Evolutionary conservation across 2,329 filamentous ascomycete genomes (phyloP), one percentile per base, ranked within the genome.

Genomic region (Curvularia lunata): DNA sequence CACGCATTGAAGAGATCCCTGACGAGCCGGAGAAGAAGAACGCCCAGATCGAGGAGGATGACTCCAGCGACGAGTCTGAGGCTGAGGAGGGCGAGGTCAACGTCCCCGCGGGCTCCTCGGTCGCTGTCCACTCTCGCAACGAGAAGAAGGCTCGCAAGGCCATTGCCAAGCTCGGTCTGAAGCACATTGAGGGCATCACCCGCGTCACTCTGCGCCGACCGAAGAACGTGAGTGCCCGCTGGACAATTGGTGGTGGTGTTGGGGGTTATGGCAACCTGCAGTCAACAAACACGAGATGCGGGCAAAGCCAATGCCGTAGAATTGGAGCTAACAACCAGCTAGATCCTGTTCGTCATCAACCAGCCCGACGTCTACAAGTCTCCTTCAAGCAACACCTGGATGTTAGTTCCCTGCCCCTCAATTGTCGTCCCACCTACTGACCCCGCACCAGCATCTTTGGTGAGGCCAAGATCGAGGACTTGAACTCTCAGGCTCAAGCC

Each of bases 71-170:
- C 75, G 89, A 91, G 70, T 91, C 89, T 73, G 90, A 90, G 74
- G 88, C 86, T 73, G 92, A 95, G 80, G 87, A 84, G 70, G 86
- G 83, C 63, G 86, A 88, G 77, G 80, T 84, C 73, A 84, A 81
- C 79, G 88, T 89, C 73, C 92, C 94, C 78, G 89, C 91, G 70
- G 95, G 94, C 77, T 91, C 92, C 76, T 88, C 90, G 67, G 90
- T 94, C 77, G 88, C 95, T 74, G 89, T 99, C 77, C 94, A 98
- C 87, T 97, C 92, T 78, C 92, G 95, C 82, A 98, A 98, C 85
- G 95, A 99, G 90, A 99, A 99, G 91, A 99, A 99, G 89, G 96
- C 95, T 75, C 90, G 95, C 84, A 99, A 99, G 88, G 92, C 93
- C 77, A 96, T 99, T 79, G 91, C 92, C 81, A 99, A 99, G 89